Conservation (phyloP, 352 stramenopile genomes). For the Globisporangium cylindrosporum region DNA sequence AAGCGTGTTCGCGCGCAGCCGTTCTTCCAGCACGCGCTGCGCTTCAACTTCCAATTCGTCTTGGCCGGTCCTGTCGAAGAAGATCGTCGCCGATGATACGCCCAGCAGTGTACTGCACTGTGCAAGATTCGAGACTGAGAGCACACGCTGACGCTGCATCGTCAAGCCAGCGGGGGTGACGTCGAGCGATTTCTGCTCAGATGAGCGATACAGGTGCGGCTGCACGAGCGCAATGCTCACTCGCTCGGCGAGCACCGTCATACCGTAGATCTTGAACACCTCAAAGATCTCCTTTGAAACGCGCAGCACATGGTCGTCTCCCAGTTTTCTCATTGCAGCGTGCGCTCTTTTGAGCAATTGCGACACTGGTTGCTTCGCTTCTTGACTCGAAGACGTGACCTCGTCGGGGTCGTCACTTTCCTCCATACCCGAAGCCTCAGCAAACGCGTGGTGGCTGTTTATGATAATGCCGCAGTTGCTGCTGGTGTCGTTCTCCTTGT, state of each 20-base stretch:
- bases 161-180: constrained; percentile 53
- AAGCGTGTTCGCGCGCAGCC: constrained; percentile 52
- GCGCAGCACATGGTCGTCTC: constrained; percentile 43
- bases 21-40: constrained; percentile 34
- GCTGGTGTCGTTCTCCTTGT: constrained; percentile 12
- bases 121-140: constrained; percentile 62
- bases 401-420: constrained; percentile 14
- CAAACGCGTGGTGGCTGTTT: constrained; percentile 38
- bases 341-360: not conserved
- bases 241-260: constrained; percentile 68
- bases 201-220: constrained; percentile 22
- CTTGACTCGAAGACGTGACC: not conserved
- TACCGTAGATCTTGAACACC: constrained; percentile 82
- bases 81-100: constrained; percentile 20
- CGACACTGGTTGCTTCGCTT: not conserved
- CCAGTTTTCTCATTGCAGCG: constrained; percentile 32
- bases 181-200: constrained; percentile 5
- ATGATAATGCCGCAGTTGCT: not conserved
- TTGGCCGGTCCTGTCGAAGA: constrained; percentile 12
- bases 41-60: constrained; percentile 8
- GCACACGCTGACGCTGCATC: constrained; percentile 44
- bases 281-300: constrained; percentile 70
- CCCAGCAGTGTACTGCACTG: constrained; percentile 35
- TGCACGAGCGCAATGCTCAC: constrained; percentile 51
- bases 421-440: not conserved